Evolutionary conservation across 2,329 filamentous ascomycete genomes (phyloP).

Genomic region (Talaromyces piceae): DNA sequence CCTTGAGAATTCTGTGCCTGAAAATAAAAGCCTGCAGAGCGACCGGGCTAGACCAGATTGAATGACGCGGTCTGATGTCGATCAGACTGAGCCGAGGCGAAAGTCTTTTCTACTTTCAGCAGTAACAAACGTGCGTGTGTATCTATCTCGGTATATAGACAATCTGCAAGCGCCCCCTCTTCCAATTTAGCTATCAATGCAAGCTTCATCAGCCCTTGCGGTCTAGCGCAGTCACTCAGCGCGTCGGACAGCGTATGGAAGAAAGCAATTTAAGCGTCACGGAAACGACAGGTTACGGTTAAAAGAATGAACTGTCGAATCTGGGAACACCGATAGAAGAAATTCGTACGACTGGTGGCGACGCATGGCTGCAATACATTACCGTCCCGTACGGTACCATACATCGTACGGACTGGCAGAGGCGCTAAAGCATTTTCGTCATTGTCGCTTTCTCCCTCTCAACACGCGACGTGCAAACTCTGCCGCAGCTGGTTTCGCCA

Average conservation of each 20-base stretch:
- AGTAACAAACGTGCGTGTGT: neutral
- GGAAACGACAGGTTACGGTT: too few species aligned
- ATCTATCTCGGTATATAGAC: too few species aligned
- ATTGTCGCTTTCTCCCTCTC: conserved; percentile 11
- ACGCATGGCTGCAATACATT: neutral
- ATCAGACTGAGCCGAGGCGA: neutral
- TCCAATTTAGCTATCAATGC: too few species aligned
- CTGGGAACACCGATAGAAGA: too few species aligned
- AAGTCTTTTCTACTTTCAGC: neutral
- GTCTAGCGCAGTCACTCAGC: too few species aligned
- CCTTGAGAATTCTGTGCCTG: neutral
- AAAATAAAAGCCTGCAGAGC: neutral
- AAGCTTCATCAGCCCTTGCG: too few species aligned
- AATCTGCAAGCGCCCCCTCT: too few species aligned
- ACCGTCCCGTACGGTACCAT: neutral
- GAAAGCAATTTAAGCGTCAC: too few species aligned
- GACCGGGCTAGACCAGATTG: neutral
- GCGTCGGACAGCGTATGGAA: too few species aligned
- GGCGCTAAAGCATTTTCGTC: conserved; percentile 20
- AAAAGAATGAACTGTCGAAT: too few species aligned
- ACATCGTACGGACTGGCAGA: neutral
- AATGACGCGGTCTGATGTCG: neutral
- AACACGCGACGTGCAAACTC: conserved; percentile 13
- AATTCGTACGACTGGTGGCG: too few species aligned
- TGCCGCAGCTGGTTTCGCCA: conserved; percentile 1